Conservation (phyloP, 1,284 basidiomycete species). For the Hemileia vastatrix region DNA sequence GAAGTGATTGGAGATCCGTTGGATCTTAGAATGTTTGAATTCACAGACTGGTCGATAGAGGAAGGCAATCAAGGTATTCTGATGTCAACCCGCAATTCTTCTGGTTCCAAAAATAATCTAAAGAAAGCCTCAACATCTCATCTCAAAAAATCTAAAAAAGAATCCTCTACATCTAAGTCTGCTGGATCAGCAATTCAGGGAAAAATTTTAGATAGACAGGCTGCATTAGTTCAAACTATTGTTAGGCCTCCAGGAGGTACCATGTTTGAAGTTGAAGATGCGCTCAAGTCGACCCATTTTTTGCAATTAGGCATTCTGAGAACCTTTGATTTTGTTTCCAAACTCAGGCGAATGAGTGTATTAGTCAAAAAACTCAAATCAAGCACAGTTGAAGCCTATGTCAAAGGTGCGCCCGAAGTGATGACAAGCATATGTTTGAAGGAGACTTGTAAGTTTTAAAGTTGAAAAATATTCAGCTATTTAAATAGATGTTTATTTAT, state of each 20-base stretch:
- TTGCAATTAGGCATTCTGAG: constrained; percentile 91
- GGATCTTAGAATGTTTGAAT: constrained; percentile 80
- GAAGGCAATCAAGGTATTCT: constrained; percentile 57
- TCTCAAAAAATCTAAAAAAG: constrained; percentile 41
- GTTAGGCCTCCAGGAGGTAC: constrained; percentile 88
- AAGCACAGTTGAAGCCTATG: constrained; percentile 90
- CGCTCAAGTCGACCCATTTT: constrained; percentile 76
- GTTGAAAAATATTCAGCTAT: neutral
- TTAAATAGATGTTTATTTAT: neutral
- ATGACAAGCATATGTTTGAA: constrained; percentile 91
- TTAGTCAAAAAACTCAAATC: constrained; percentile 92
- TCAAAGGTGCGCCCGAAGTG: constrained; percentile 96
- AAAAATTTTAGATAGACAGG: constrained; percentile 58
- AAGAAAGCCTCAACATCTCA: constrained; percentile 11
- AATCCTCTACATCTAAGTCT: constrained; percentile 46
- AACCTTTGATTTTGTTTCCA: constrained; percentile 92
- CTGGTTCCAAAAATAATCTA: neutral
- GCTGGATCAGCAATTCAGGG: too few species aligned
- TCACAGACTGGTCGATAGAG: constrained; percentile 90
- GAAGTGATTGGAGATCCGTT: constrained; percentile 88
- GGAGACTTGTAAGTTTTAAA: constrained; percentile 69
- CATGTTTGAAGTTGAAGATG: constrained; percentile 22
- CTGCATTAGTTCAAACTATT: constrained; percentile 89
- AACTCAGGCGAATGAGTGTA: constrained; percentile 90
- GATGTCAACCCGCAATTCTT: constrained; percentile 47